A percentile compares a stretch with the other conserved stretches of the same genome.
Conservation (phyloP, 2,329 filamentous ascomycete genomes). For the Aspergillus arachidicola region DNA sequence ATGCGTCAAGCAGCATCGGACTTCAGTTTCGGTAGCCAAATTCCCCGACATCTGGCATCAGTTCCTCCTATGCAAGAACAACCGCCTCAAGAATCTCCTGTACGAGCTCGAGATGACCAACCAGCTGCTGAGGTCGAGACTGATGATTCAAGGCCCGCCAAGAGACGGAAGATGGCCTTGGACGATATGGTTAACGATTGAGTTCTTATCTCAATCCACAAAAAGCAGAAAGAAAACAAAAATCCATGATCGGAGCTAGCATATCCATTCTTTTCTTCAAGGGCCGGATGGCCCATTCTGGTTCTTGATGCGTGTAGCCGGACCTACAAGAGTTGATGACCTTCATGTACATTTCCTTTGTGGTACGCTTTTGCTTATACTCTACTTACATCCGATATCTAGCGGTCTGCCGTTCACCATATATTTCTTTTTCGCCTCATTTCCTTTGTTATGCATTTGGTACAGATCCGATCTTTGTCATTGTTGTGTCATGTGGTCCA, state of each 20-base stretch:
- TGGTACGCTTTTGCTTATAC: conserved; percentile 8
- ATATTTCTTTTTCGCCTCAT: background rate
- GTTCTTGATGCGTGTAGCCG: conserved; percentile 23
- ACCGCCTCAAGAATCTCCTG: conserved; percentile 21
- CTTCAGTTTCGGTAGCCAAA: conserved; percentile 23
- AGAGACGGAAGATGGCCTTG: conserved; percentile 43
- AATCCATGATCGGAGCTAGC: conserved; percentile 3
- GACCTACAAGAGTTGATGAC: conserved; percentile 24
- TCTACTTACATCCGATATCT: conserved; percentile 11
- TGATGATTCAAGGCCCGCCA: conserved; percentile 32
- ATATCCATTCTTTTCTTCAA: conserved; percentile 6
- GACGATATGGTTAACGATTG: conserved; percentile 46
- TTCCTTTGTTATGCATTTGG: conserved; percentile 8
- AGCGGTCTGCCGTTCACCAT: conserved; percentile 1
- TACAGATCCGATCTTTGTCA: conserved; percentile 1
- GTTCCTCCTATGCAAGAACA: conserved; percentile 22
- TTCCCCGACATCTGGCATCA: conserved; percentile 26
- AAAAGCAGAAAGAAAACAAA: background rate
- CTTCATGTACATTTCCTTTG: conserved; percentile 26
- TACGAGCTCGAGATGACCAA: conserved; percentile 17
- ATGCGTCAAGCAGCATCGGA: conserved; percentile 29
- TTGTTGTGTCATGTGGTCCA: background rate
- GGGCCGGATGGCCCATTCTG: background rate
- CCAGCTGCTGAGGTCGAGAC: conserved; percentile 22
- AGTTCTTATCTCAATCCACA: background rate